These are phyloP conservation scores for Hymenoscyphus linearis DNA, from an alignment of 2,329 filamentous ascomycete genomes.

Conservation along the genomic window DNA sequence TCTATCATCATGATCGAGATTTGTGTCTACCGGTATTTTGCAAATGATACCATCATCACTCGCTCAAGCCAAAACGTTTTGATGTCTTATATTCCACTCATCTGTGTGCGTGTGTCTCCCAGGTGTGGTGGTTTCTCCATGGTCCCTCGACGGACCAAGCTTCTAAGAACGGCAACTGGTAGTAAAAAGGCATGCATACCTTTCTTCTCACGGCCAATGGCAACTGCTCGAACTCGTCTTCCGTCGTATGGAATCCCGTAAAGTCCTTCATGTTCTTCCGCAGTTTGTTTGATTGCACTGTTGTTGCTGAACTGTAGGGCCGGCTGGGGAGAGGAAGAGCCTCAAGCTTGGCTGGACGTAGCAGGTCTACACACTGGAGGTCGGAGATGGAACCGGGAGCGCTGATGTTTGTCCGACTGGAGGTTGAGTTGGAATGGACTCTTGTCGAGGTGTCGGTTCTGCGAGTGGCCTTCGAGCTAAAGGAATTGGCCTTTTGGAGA, in stretches of 20 bases:
- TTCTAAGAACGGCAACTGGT: not conserved
- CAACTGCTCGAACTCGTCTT: constrained; percentile 46
- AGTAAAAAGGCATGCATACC: constrained; percentile 38
- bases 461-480: not conserved
- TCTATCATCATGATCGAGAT: not conserved
- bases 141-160: not conserved
- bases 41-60: not conserved
- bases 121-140: not conserved
- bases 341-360: constrained; percentile 15
- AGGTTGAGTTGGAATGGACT: not conserved
- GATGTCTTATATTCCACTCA: not conserved
- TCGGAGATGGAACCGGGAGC: constrained; percentile 18
- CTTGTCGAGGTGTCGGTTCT: not conserved
- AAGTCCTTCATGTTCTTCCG: constrained; percentile 31
- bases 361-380: constrained; percentile 8
- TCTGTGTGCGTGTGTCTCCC: not conserved
- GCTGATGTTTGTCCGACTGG: not conserved
- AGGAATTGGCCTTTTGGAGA: not conserved
- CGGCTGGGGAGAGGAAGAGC: constrained; percentile 25
- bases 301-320: constrained; percentile 21
- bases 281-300: constrained; percentile 18
- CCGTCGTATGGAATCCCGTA: constrained; percentile 31
- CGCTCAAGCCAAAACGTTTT: not conserved
- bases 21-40: not conserved
- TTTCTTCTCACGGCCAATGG: constrained; percentile 47